Evolutionary conservation across 1,284 basidiomycete genomes (phyloP).

Genomic region (Austropuccinia psidii): DNA sequence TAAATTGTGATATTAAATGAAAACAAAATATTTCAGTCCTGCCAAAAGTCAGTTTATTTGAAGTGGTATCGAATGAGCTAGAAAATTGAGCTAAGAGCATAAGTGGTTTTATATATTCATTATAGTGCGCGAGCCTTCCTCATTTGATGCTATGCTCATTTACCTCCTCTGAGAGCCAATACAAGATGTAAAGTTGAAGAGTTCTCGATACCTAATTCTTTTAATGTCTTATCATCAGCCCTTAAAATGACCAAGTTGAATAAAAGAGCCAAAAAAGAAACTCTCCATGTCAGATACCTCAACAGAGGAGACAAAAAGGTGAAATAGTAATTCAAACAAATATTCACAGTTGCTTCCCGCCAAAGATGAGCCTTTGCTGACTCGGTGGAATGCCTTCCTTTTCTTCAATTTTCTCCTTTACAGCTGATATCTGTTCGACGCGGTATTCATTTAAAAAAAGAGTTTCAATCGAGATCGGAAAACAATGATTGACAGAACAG

Average conservation of each 20-base stretch:
- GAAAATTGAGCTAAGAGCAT: too few species aligned
- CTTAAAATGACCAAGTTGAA: conserved; percentile 35
- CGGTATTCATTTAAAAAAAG: not conserved
- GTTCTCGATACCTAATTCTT: conserved; percentile 46
- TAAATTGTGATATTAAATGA: too few species aligned
- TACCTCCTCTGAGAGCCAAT: conserved; percentile 29
- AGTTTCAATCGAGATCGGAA: not conserved
- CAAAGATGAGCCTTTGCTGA: conserved; percentile 91
- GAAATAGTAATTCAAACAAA: not conserved
- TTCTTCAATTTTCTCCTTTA: conserved; percentile 98
- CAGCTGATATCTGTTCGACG: conserved; percentile 72
- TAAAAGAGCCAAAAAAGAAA: not conserved
- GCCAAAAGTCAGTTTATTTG: too few species aligned
- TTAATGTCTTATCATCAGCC: conserved; percentile 48
- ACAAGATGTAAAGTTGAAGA: conserved; percentile 47
- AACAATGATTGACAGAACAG: not conserved
- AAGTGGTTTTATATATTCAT: too few species aligned
- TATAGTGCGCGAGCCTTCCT: too few species aligned
- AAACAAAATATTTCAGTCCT: too few species aligned
- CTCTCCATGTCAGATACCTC: not conserved
- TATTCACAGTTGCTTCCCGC: conserved; percentile 87
- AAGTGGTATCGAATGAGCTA: too few species aligned
- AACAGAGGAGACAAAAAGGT: not conserved
- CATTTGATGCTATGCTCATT: not conserved
- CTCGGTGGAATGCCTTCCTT: conserved; percentile 96